Evolutionary conservation across 2,329 filamentous ascomycete species (phyloP), one percentile per base, ranked within the genome.

Genomic region (Aspergillus quadricinctus): DNA sequence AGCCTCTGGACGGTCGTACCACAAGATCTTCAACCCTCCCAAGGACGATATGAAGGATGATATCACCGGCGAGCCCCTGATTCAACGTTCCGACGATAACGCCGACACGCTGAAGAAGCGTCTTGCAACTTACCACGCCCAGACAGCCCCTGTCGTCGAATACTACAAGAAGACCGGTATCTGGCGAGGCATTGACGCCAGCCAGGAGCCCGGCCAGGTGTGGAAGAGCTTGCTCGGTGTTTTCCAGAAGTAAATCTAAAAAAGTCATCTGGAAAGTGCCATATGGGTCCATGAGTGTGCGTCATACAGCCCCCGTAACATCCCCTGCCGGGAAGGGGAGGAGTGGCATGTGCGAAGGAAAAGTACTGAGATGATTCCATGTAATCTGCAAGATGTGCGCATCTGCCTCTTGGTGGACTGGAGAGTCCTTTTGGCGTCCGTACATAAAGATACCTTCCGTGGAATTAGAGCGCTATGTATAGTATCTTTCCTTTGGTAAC

Each of bases 81-180:
- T 97, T 70, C 94, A 97, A 82, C 88, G 94, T 70, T 93, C 89
- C 64, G 94, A 99, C 75, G 94, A 99, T 81, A 99, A 97, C 76
- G 92, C 90, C 66, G 93, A 92, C 8, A 91, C 94, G 48, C 85
- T 99, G 63, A 93, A 92, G 85, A 99, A 97, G 87, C 89, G 94
- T 61, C 83, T 99, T 58, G 81, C 81, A 43, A 97, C 93, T 58
- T 99, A 99, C 79, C 94, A 99, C 80, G 81, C 85, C 65, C 94
- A 99, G 85, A 99, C 94, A 35, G 79, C 86, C 48, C 94, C 94
- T 21, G 94, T 99, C 50, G 92, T 96, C 61, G 83, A 86, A 57
- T 99, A 99, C 83, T 99, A 99, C 85, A 89, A 95, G 80, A 91
- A 92, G 79, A 96, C 90, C 50, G 92, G 92, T 66, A 97, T 99